Conservation (phyloP, 2,329 filamentous ascomycete species). For the Paraphoma sp. region DNA sequence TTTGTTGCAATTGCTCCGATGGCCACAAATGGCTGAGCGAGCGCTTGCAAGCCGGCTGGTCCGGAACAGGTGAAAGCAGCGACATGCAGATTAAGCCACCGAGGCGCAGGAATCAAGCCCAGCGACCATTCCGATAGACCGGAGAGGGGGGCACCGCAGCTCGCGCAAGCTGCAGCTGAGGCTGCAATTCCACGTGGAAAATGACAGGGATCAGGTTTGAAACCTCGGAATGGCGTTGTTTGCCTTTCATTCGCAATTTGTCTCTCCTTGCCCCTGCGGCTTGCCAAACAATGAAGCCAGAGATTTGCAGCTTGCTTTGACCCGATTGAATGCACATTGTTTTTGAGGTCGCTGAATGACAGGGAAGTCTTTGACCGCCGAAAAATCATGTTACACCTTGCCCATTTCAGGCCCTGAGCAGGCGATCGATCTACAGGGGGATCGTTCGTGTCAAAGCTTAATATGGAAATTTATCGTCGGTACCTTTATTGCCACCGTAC, state of each 20-base stretch:
- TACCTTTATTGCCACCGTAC: slow-evolving; percentile 13
- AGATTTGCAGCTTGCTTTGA: slow-evolving; percentile 3
- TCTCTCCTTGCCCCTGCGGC: slow-evolving; percentile 26
- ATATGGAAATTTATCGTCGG: slow-evolving; percentile 10
- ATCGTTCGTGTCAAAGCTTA: slow-evolving; percentile 23
- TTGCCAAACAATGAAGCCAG: slow-evolving; percentile 14
- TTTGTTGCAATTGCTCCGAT: slow-evolving; percentile 20
- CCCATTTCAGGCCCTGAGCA: slow-evolving; percentile 9
- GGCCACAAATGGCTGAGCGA: slow-evolving; percentile 19
- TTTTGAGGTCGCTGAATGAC: slow-evolving; percentile 6
- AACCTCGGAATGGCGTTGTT: slow-evolving; percentile 25
- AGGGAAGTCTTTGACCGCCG: slow-evolving; percentile 6
- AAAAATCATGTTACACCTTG: slow-evolving; percentile 12
- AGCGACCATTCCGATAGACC: slow-evolving; percentile 23
- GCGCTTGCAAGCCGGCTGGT: slow-evolving; percentile 16
- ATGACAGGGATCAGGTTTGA: slow-evolving; percentile 29
- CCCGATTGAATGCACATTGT: slow-evolving; percentile 2
- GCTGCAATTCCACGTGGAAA: slow-evolving; percentile 36
- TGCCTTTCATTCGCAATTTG: slow-evolving; percentile 37
- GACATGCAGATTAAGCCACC: slow-evolving; percentile 17
- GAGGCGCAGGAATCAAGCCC: slow-evolving; percentile 8
- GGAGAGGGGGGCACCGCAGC: slow-evolving; percentile 12
- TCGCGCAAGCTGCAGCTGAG: slow-evolving; percentile 24
- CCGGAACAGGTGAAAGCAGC: slow-evolving; percentile 21
- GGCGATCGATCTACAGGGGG: slow-evolving; percentile 31